Evolutionary conservation across 768 basidiomycete species (phyloP).

Genomic region (Termitomyces sp.): DNA sequence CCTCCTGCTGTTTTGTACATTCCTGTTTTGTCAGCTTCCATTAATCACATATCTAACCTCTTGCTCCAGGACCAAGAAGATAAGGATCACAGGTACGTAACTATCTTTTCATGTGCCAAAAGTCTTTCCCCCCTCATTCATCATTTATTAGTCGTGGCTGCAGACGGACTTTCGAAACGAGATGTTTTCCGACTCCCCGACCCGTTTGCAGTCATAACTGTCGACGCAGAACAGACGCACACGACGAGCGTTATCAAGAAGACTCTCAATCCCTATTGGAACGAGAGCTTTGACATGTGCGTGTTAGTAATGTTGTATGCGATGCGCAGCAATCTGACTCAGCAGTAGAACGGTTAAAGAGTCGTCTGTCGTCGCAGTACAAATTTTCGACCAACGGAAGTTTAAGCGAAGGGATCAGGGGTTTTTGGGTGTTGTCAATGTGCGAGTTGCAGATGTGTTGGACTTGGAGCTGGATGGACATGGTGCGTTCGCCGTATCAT

Average conservation of each 20-base stretch:
- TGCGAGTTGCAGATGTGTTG: constrained; percentile 84
- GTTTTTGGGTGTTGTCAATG: constrained; percentile 96
- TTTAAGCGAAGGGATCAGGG: constrained; percentile 99
- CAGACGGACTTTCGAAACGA: constrained; percentile 89
- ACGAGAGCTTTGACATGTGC: constrained; percentile 97
- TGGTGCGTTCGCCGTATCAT: constrained; percentile 50
- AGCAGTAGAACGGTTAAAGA: constrained; percentile 84
- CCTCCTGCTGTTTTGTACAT: constrained; percentile 43
- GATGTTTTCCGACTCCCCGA: constrained; percentile 96
- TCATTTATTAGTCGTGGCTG: constrained; percentile 76
- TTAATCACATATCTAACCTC: background rate
- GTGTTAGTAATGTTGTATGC: constrained; percentile 20
- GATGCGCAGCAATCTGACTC: constrained; percentile 1
- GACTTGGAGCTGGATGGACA: constrained; percentile 92
- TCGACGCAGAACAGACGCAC: constrained; percentile 96
- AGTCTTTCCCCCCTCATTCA: background rate
- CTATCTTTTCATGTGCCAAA: background rate
- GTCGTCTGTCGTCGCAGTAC: constrained; percentile 95
- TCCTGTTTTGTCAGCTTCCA: constrained; percentile 1
- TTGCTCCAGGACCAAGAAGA: constrained; percentile 59
- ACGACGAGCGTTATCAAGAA: constrained; percentile 98
- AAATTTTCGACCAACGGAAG: constrained; percentile 99
- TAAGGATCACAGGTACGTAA: constrained; percentile 68
- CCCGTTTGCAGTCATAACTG: constrained; percentile 97
- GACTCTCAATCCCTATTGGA: constrained; percentile 94